phyloP scores from a whole-genome alignment of 2,329 filamentous ascomycete genomes.

The Magnaporthiopsis rhizophila region DNA sequence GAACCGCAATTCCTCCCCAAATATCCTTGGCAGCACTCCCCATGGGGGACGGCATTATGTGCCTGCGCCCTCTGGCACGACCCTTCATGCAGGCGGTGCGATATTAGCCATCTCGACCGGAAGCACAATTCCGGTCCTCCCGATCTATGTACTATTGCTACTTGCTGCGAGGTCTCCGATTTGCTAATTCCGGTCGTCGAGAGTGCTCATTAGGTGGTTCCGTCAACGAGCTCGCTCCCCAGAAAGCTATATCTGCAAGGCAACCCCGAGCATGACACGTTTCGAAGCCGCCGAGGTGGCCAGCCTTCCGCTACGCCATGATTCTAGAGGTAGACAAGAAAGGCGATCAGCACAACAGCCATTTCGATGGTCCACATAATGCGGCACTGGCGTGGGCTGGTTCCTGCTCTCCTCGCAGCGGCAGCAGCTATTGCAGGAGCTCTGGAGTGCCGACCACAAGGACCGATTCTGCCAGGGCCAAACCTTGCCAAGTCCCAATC shows the following conservation, averaged over 20 bases:
- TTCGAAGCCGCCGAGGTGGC: not conserved
- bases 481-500: not conserved
- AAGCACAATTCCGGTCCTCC: not conserved
- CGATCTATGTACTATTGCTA: not conserved
- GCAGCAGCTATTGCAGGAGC: not conserved
- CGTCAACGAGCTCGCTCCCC: not conserved
- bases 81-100: too few species aligned
- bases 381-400: not conserved
- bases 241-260: not conserved
- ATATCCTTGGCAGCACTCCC: not conserved
- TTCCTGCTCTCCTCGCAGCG: too few species aligned
- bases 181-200: not conserved
- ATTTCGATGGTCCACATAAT: not conserved
- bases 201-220: not conserved
- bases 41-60: not conserved
- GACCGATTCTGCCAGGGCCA: not conserved
- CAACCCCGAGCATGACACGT: not conserved
- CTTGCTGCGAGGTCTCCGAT: not conserved
- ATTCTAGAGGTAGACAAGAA: not conserved
- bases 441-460: slow-evolving; percentile 1
- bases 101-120: not conserved
- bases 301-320: not conserved
- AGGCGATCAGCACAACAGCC: not conserved
- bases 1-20: not conserved
- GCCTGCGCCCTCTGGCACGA: not conserved